Conservation (phyloP, 768 basidiomycete species). For the Lactifluus volemus region DNA sequence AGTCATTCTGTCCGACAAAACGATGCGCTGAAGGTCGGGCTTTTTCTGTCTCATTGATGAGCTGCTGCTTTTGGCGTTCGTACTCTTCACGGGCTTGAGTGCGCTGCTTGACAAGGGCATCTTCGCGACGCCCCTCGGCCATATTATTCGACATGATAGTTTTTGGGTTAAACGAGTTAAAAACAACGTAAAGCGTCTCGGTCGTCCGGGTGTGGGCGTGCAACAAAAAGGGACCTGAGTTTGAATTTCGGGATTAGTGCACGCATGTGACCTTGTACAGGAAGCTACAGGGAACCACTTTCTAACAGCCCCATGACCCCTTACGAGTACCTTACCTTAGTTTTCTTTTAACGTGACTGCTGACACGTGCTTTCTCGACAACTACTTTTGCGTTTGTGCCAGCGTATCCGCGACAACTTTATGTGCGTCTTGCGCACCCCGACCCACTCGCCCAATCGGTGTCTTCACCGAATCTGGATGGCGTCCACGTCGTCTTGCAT, state of each 20-base stretch:
- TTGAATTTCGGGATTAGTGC: not conserved
- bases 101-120: constrained; percentile 79
- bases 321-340: too few relatives aligned
- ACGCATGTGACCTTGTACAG: too few relatives aligned
- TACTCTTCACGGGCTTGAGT: constrained; percentile 71
- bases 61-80: constrained; percentile 69
- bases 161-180: not conserved
- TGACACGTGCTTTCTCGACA: too few relatives aligned
- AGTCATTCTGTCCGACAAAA: constrained; percentile 91
- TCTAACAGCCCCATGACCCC: constrained; percentile 85
- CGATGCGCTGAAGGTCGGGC: constrained; percentile 79
- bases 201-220: constrained; percentile 3
- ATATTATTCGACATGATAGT: constrained; percentile 64
- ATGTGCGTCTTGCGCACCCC: constrained; percentile 50
- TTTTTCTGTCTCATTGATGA: constrained; percentile 88
- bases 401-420: constrained; percentile 65
- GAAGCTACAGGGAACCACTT: constrained; percentile 57
- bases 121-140: constrained; percentile 79
- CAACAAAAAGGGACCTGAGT: constrained; percentile 4
- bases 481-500: constrained; percentile 78
- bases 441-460: constrained; percentile 35
- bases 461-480: constrained; percentile 11
- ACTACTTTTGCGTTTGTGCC: too few relatives aligned
- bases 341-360: too few relatives aligned
- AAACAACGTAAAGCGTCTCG: not conserved